Conservation (phyloP, 768 basidiomycete species). For the Phylloporus arenicola region DNA sequence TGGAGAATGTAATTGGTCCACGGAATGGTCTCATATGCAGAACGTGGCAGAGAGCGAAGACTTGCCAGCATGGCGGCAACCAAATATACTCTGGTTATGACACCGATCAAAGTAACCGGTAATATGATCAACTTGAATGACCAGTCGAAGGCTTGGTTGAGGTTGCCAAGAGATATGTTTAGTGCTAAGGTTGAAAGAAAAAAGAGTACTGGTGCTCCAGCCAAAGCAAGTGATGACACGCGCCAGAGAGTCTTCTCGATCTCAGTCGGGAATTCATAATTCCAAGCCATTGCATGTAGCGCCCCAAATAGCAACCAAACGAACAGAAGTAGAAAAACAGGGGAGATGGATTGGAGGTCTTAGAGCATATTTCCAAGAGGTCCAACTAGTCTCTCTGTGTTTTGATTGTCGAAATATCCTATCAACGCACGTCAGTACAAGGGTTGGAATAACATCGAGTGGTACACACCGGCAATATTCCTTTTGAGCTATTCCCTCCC, state of each 20-base stretch:
- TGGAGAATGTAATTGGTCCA: slow-evolving; percentile 1
- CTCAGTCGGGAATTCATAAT: background rate
- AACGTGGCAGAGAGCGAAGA: background rate
- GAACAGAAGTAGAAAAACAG: background rate
- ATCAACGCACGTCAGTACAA: background rate
- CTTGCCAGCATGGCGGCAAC: slow-evolving; percentile 1
- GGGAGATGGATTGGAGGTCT: background rate
- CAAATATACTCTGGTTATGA: background rate
- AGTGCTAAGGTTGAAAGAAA: background rate
- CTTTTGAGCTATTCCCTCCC: background rate
- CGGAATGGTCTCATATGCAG: background rate
- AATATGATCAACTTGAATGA: too few relatives aligned
- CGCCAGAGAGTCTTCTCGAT: background rate
- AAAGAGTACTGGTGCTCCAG: background rate
- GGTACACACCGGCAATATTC: background rate
- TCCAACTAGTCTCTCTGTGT: background rate
- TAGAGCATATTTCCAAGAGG: background rate
- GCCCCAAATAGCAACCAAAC: background rate
- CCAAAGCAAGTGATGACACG: background rate
- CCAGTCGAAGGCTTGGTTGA: too few relatives aligned
- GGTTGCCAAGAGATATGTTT: too few relatives aligned
- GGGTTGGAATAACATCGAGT: background rate
- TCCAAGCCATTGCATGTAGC: background rate
- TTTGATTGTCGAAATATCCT: background rate
- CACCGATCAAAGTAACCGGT: background rate